phyloP scores from a whole-genome alignment of 1,284 basidiomycete genomes.

The Pisolithus thermaeus region DNA sequence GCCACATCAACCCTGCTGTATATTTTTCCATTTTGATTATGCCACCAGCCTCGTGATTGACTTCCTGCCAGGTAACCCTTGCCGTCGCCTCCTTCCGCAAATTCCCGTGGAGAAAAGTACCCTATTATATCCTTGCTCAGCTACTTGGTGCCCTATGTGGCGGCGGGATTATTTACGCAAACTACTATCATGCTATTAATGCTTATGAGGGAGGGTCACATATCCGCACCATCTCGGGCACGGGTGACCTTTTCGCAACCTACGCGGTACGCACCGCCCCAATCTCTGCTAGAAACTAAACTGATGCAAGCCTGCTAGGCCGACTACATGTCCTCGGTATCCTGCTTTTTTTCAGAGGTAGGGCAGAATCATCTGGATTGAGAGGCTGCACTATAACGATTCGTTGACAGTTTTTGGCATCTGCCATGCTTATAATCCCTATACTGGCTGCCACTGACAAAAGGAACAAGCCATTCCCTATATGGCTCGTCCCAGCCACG shows the following conservation, averaged over 20 bases:
- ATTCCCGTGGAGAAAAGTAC: slow-evolving; percentile 78
- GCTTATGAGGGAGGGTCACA: slow-evolving; percentile 57
- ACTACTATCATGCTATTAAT: slow-evolving; percentile 73
- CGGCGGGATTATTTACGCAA: slow-evolving; percentile 64
- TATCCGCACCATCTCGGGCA: slow-evolving; percentile 58
- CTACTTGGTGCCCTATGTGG: slow-evolving; percentile 66
- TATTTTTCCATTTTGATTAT: slow-evolving; percentile 15
- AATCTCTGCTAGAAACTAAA: not conserved
- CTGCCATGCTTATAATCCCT: slow-evolving; percentile 49
- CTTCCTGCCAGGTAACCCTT: slow-evolving; percentile 50
- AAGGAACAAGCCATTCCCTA: slow-evolving; percentile 41
- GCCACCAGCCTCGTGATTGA: slow-evolving; percentile 5
- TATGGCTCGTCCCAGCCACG: slow-evolving; percentile 47
- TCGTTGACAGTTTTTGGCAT: slow-evolving; percentile 44
- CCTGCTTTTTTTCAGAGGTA: slow-evolving; percentile 57
- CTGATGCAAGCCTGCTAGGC: slow-evolving; percentile 34
- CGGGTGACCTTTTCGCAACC: slow-evolving; percentile 67
- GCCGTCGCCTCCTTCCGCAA: slow-evolving; percentile 61
- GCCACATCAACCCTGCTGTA: slow-evolving; percentile 76
- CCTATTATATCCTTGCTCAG: slow-evolving; percentile 66
- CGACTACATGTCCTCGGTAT: slow-evolving; percentile 52
- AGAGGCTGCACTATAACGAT: not conserved
- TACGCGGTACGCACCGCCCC: slow-evolving; percentile 47
- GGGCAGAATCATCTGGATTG: not conserved
- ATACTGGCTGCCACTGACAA: slow-evolving; percentile 41